A percentile compares a stretch with the other conserved stretches of the same genome.
Evolutionary conservation across 2,329 filamentous ascomycete species (phyloP).

Genomic region (Diaporthe eres): DNA sequence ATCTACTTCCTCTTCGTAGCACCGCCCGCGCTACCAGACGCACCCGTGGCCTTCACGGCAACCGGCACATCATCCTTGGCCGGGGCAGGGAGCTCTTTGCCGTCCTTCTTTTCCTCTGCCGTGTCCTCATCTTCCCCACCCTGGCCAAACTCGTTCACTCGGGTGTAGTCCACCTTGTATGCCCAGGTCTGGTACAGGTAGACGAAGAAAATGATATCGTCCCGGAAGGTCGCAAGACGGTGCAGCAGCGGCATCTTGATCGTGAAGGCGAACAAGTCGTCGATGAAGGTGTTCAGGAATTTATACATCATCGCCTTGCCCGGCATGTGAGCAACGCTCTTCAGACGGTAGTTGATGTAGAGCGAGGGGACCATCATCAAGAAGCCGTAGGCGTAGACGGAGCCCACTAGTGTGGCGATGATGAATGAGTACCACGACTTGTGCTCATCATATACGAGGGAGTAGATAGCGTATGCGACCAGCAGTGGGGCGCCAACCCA

Average conservation of each 20-base stretch:
- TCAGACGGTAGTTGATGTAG: conserved; percentile 99
- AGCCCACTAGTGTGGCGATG: conserved; percentile 94
- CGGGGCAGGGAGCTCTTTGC: conserved; percentile 54
- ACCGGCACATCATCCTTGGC: conserved; percentile 43
- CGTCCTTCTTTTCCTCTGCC: conserved; percentile 58
- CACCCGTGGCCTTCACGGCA: conserved; percentile 61
- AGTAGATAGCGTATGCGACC: conserved; percentile 91
- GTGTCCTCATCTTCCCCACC: conserved; percentile 90
- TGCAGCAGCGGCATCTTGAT: conserved; percentile 99
- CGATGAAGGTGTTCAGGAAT: conserved; percentile 98
- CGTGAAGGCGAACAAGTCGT: conserved; percentile 98
- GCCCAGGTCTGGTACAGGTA: conserved; percentile 96
- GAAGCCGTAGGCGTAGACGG: conserved; percentile 98
- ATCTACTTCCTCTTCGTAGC: conserved; percentile 63
- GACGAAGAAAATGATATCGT: conserved; percentile 98
- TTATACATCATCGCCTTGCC: conserved; percentile 98
- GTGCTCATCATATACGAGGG: conserved; percentile 91
- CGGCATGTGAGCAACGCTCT: conserved; percentile 96
- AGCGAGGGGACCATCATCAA: conserved; percentile 98
- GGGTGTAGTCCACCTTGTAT: conserved; percentile 91
- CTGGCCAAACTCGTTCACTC: conserved; percentile 98
- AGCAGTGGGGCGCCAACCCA: conserved; percentile 90
- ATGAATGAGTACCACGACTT: conserved; percentile 99
- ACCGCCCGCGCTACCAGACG: conserved; percentile 57
- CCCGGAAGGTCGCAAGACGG: conserved; percentile 89